Conservation (phyloP, 2,329 filamentous ascomycete species). For the Tricladium varicosporioides region DNA sequence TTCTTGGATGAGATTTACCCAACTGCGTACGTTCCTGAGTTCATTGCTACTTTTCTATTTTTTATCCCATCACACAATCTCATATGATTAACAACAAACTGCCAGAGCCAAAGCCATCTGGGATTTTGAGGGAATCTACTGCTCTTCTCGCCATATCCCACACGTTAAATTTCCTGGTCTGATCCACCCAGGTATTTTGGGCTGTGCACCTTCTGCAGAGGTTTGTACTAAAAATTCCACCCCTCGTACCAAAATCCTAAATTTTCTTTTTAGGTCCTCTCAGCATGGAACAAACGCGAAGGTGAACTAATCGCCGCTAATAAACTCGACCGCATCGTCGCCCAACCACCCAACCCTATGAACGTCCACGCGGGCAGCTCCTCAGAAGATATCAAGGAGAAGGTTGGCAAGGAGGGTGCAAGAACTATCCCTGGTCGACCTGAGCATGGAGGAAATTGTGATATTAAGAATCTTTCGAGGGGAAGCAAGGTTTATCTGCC, state of each 20-base stretch:
- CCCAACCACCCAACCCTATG: conserved; percentile 69
- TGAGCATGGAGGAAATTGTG: conserved; percentile 73
- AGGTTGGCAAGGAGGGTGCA: conserved; percentile 75
- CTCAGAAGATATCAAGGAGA: conserved; percentile 55
- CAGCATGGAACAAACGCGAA: conserved; percentile 82
- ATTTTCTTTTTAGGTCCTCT: conserved; percentile 51
- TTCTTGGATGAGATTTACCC: conserved; percentile 88
- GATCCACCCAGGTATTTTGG: conserved; percentile 89
- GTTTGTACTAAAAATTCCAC: conserved; percentile 13
- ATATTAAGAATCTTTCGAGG: conserved; percentile 82
- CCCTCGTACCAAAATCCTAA: not conserved
- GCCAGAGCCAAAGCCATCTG: conserved; percentile 64
- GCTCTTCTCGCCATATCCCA: conserved; percentile 81
- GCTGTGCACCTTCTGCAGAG: conserved; percentile 74
- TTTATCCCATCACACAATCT: not conserved
- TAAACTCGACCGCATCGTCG: conserved; percentile 68
- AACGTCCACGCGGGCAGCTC: conserved; percentile 73
- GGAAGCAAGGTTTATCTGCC: conserved; percentile 84
- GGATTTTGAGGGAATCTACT: conserved; percentile 78
- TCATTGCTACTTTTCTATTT: not conserved
- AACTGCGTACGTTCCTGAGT: conserved; percentile 58
- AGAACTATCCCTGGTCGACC: conserved; percentile 68
- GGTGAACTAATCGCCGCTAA: conserved; percentile 71
- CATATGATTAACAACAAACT: conserved; percentile 31
- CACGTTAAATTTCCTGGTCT: conserved; percentile 84